Percentiles rank a stretch among this genome's conserved stretches.
Conservation (phyloP, 805 yeast genomes). For the Yarrowia sp. region DNA sequence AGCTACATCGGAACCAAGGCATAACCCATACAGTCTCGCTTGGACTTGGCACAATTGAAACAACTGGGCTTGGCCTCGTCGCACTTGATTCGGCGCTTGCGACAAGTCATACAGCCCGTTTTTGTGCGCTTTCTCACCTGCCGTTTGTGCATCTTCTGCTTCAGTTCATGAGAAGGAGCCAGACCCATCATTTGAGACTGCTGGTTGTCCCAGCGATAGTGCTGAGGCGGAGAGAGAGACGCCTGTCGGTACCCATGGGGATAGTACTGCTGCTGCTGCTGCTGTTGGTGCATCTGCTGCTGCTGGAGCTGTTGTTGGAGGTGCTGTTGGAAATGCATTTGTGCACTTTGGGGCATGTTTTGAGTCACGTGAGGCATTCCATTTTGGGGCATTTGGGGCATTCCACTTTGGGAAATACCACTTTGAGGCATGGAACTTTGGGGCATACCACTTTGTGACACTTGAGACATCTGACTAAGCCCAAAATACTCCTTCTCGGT, state of each 20-base stretch:
- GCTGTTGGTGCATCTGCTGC: conserved; percentile 23
- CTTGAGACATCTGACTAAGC: neutral
- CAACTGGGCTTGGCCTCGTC: conserved; percentile 77
- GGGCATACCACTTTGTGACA: too few relatives aligned
- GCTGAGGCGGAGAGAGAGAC: conserved; percentile 1
- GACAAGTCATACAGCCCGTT: conserved; percentile 78
- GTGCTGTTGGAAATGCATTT: conserved; percentile 5
- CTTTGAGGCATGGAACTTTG: neutral
- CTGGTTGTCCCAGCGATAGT: conserved; percentile 25
- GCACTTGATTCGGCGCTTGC: conserved; percentile 74
- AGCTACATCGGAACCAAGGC: conserved; percentile 45
- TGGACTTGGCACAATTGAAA: conserved; percentile 68
- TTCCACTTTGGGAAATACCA: too few relatives aligned
- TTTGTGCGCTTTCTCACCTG: conserved; percentile 61
- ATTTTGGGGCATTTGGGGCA: too few relatives aligned
- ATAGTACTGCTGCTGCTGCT: conserved; percentile 19
- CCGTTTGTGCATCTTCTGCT: conserved; percentile 31
- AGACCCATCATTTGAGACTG: neutral
- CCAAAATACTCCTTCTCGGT: conserved; percentile 34
- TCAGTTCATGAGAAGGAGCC: conserved; percentile 18
- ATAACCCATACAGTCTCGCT: conserved; percentile 73
- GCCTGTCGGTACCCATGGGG: neutral
- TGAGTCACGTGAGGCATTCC: neutral
- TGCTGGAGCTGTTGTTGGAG: conserved; percentile 26
- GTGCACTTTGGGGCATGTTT: neutral